Percentiles rank a stretch among this genome's conserved stretches.
phyloP scores from a whole-genome alignment of 164 flowering plant species.

The Tetrastigma voinierianum region DNA sequence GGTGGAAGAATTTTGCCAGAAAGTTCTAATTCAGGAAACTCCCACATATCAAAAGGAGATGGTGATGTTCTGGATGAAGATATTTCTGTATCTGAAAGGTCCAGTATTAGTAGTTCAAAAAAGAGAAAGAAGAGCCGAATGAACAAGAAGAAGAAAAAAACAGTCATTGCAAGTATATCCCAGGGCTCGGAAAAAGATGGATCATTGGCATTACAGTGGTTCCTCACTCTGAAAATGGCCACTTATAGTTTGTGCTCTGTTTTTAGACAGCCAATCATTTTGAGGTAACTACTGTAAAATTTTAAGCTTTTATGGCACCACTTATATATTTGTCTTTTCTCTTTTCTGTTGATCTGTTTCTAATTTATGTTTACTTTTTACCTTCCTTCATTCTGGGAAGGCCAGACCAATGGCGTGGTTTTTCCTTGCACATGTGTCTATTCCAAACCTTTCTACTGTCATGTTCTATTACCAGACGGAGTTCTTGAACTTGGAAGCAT shows the following conservation, averaged over 20 bases:
- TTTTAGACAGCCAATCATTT: conserved; percentile 73
- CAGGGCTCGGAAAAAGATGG: conserved; percentile 25
- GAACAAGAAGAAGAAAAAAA: conserved; percentile 30
- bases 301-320: neutral
- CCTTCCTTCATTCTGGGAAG: conserved; percentile 27
- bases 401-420: conserved; percentile 96
- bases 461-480: conserved; percentile 97
- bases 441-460: conserved; percentile 82
- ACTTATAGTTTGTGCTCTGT: conserved; percentile 55
- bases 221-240: conserved; percentile 62
- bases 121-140: conserved; percentile 61
- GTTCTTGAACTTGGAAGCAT: conserved; percentile 72
- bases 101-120: conserved; percentile 27
- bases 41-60: conserved; percentile 26
- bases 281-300: conserved; percentile 52
- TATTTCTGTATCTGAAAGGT: conserved; percentile 18
- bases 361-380: conserved; percentile 19
- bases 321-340: neutral
- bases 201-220: conserved; percentile 40
- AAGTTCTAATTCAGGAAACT: conserved; percentile 19
- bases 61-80: conserved; percentile 31
- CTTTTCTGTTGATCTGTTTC: conserved; percentile 5
- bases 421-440: conserved; percentile 68
- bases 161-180: conserved; percentile 18
- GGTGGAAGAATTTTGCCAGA: conserved; percentile 29